These are phyloP conservation scores for Coprinopsis cinerea DNA, from an alignment of 768 basidiomycete species.

Conservation along the genomic window DNA sequence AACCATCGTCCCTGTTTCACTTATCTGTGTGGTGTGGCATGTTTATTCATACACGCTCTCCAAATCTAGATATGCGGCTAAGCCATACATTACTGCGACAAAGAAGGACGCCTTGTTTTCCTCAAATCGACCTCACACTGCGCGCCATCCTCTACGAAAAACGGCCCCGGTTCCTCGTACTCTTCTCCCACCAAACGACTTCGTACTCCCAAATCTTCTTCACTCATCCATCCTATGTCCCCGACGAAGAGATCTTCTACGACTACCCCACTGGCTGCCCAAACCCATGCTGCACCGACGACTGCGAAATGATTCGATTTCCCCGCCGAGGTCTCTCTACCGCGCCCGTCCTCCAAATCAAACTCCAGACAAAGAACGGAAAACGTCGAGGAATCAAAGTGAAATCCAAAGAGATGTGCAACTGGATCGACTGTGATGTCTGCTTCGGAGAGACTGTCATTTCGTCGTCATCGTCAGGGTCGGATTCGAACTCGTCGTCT, in stretches of 20 bases:
- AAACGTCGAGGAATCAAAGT: conserved; percentile 41
- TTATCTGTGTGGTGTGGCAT: too few species aligned
- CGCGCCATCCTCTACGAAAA: conserved; percentile 75
- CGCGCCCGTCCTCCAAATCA: conserved; percentile 59
- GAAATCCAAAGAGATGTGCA: conserved; percentile 64
- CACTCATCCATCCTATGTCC: conserved; percentile 65
- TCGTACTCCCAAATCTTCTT: conserved; percentile 82
- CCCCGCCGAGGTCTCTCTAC: conserved; percentile 57
- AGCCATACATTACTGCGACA: conserved; percentile 62
- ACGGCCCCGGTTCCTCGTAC: conserved; percentile 66
- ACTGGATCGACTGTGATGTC: conserved; percentile 73
- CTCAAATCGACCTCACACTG: conserved; percentile 73
- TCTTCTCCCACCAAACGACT: conserved; percentile 76
- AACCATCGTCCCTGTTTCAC: neutral
- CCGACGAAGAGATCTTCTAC: conserved; percentile 65
- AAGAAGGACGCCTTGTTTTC: conserved; percentile 73
- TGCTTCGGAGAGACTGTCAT: conserved; percentile 54
- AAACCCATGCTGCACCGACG: conserved; percentile 73
- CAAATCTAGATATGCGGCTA: conserved; percentile 53
- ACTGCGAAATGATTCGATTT: conserved; percentile 80
- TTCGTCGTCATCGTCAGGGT: too few species aligned
- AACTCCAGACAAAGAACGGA: conserved; percentile 17
- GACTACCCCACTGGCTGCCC: conserved; percentile 78
- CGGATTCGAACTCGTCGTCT: too few species aligned
- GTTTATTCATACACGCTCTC: neutral